Evolutionary conservation across 2,329 filamentous ascomycete species (phyloP), one percentile per base, ranked within the genome.

Genomic region (Chaetomium sp.): DNA sequence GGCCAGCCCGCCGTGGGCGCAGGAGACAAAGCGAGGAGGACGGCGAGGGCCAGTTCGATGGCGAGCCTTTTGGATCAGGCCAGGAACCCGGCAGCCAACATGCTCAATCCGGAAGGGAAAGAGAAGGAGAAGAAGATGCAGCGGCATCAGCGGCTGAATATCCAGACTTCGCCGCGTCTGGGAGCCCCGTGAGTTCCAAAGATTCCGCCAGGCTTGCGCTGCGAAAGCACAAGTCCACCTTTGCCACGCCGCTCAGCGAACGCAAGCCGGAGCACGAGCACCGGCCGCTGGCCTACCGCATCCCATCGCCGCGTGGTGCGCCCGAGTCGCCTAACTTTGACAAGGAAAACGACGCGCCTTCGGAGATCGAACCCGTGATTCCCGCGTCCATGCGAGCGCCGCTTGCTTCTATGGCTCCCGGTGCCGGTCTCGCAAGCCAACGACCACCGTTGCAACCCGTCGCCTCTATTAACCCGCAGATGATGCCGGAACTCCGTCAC

Each of bases 321-420:
- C 76, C 80, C 50, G 68, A 88, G 47, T 82, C 86, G 14, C 80
- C 85, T 1, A 72, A 74, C 3, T 79, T 86, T 59, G 89, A 95
- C 64, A 90, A 96, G 68, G 91, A 96, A 69, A 96, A 96, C 67
- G 84, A 94, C 58, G 79, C 82, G 3, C 85, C 85, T 3, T 81
- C 86, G 33, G 42, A 47, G 8, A 4, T 52, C 6, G 43, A 27
- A 1, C 37, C 54, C 9, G 38, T 33, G 5, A 14, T 54, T 12
- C 47, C 47, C 37, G 1, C 42, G 36, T 40, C 33, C 2, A 38
- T 46, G 1, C 54, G 54, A 14, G 5, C 51, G 14, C 9, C 47
- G 9, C 45, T 46, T 9, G 38, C 49, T n/a, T 74, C 44, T 65
- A 82, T 35, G 65, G 83, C 36, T 6, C 6, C 19, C 19, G 19